Conservation (phyloP, 371 early-diverging fungal species). For the Mortierella sp. region DNA sequence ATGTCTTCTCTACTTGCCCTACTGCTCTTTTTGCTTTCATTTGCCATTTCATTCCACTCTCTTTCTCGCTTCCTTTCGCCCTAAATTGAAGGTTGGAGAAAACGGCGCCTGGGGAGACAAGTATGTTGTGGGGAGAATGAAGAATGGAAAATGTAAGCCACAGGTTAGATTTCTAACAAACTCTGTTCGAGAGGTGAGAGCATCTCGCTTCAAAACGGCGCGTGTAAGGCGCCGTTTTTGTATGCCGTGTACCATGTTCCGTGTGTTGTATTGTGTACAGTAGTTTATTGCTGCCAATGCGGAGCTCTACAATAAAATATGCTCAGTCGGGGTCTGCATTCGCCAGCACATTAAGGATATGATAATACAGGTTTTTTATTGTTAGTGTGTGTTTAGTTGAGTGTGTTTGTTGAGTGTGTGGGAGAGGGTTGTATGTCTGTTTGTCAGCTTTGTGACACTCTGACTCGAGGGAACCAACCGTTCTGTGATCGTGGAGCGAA, state of each 20-base stretch:
- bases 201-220: neutral
- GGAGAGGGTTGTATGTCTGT: neutral
- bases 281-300: neutral
- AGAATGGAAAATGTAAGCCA: neutral
- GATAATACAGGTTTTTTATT: neutral
- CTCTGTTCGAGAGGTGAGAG: neutral
- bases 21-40: neutral
- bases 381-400: neutral
- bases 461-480: neutral
- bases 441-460: constrained; percentile 1
- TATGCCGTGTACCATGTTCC: neutral
- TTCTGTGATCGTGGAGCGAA: neutral
- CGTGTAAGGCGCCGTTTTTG: neutral
- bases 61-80: neutral
- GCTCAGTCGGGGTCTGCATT: neutral
- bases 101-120: neutral
- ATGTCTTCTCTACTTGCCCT: neutral
- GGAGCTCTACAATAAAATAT: neutral
- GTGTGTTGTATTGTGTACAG: too few relatives aligned
- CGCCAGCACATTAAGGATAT: neutral
- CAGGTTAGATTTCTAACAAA: constrained; percentile 7
- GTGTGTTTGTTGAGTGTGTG: neutral
- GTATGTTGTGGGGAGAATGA: neutral
- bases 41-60: neutral
- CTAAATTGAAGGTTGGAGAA: neutral